phyloP scores from a whole-genome alignment of 768 basidiomycete species.

The Rhizopogon rudus region DNA sequence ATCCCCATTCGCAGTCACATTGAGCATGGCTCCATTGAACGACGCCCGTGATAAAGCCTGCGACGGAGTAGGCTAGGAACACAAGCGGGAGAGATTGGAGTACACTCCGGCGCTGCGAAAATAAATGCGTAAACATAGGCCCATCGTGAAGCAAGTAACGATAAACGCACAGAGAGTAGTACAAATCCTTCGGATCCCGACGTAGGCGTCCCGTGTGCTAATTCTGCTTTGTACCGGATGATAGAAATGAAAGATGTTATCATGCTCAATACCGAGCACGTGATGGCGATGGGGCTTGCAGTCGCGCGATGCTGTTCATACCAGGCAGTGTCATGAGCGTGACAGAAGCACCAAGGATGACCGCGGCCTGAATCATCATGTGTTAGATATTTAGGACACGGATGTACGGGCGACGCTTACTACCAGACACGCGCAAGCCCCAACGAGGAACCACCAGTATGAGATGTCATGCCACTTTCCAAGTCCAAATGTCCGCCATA shows the following conservation, averaged over 20 bases:
- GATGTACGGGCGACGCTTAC: conserved; percentile 34
- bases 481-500: conserved; percentile 54
- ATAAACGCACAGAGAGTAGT: conserved; percentile 38
- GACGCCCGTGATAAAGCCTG: too few relatives aligned
- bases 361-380: conserved; percentile 53
- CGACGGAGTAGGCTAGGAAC: too few relatives aligned
- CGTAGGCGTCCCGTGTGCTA: conserved; percentile 45
- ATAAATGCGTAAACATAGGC: background rate
- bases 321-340: conserved; percentile 78
- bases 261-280: conserved; percentile 68
- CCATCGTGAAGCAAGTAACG: background rate
- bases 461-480: conserved; percentile 44
- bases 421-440: conserved; percentile 60
- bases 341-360: conserved; percentile 76
- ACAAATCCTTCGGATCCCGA: conserved; percentile 53
- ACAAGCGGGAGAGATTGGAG: too few relatives aligned
- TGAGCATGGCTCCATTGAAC: too few relatives aligned
- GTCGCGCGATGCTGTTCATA: conserved; percentile 59
- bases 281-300: conserved; percentile 60
- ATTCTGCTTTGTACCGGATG: conserved; percentile 69
- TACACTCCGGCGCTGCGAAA: conserved; percentile 39
- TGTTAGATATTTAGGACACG: conserved; percentile 1
- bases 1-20: conserved; percentile 12
- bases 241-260: conserved; percentile 63
- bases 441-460: conserved; percentile 47